These are phyloP conservation scores for Phytophthora sp. DNA, from an alignment of 352 stramenopile species.

Conservation along the genomic window DNA sequence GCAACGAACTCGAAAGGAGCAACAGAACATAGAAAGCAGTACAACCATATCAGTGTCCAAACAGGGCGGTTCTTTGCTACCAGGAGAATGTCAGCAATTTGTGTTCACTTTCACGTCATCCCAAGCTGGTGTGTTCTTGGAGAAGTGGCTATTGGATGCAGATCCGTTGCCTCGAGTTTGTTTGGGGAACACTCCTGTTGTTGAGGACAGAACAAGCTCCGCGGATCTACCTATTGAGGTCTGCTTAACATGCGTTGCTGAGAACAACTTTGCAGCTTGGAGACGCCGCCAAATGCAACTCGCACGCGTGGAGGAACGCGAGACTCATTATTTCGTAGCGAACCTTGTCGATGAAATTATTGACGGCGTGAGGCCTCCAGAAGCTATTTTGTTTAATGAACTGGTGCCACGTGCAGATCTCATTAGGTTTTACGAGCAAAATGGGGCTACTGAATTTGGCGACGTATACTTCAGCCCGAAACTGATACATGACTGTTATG, in stretches of 20 bases:
- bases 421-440: conserved; percentile 39
- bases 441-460: conserved; percentile 21
- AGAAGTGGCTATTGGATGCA: conserved; percentile 74
- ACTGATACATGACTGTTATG: conserved; percentile 22
- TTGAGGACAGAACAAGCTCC: neutral
- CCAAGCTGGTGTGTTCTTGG: conserved; percentile 57
- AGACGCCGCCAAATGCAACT: conserved; percentile 30
- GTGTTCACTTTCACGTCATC: conserved; percentile 65
- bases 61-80: conserved; percentile 53
- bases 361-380: conserved; percentile 29
- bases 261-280: conserved; percentile 63
- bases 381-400: conserved; percentile 35
- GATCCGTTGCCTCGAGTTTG: conserved; percentile 44
- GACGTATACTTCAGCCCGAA: conserved; percentile 49
- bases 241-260: conserved; percentile 55
- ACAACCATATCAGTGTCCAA: conserved; percentile 55
- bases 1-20: conserved; percentile 20
- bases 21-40: conserved; percentile 18
- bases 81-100: conserved; percentile 55
- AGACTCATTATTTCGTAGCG: conserved; percentile 56
- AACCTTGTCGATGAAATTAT: conserved; percentile 67
- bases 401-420: conserved; percentile 32
- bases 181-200: neutral
- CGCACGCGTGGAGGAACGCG: conserved; percentile 13
- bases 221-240: conserved; percentile 35